These are phyloP conservation scores for Cladosporium sp. DNA, from an alignment of 2,329 filamentous ascomycete species.

Conservation along the genomic window DNA sequence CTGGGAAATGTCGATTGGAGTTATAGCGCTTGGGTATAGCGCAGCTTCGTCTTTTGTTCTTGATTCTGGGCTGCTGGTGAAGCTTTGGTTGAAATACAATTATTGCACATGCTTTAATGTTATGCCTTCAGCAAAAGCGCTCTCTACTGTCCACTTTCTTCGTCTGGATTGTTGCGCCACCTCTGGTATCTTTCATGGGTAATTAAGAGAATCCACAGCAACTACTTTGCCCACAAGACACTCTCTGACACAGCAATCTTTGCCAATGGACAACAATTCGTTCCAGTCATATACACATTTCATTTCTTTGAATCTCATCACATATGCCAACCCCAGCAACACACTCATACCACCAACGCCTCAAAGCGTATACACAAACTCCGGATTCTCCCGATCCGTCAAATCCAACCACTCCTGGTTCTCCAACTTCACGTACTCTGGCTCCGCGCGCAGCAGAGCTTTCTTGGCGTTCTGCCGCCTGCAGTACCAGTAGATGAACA, in stretches of 20 bases:
- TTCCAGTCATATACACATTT: no score
- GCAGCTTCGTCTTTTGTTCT: neutral
- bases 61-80: neutral
- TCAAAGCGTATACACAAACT: slow-evolving; percentile 58
- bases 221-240: no score
- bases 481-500: slow-evolving; percentile 67
- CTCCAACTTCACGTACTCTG: slow-evolving; percentile 62
- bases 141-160: no score
- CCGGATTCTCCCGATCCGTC: slow-evolving; percentile 63
- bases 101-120: neutral
- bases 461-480: slow-evolving; percentile 62
- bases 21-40: neutral
- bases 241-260: no score
- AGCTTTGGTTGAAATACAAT: neutral
- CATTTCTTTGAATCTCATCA: no score
- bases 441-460: slow-evolving; percentile 52
- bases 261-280: no score
- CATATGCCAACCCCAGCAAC: no score
- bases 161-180: no score
- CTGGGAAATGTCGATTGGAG: neutral
- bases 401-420: slow-evolving; percentile 68
- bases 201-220: no score
- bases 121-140: neutral
- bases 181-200: no score
- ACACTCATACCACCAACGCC: no score